Conservation (phyloP, 2,329 filamentous ascomycete genomes). For the Clonostachys rhizophaga region DNA sequence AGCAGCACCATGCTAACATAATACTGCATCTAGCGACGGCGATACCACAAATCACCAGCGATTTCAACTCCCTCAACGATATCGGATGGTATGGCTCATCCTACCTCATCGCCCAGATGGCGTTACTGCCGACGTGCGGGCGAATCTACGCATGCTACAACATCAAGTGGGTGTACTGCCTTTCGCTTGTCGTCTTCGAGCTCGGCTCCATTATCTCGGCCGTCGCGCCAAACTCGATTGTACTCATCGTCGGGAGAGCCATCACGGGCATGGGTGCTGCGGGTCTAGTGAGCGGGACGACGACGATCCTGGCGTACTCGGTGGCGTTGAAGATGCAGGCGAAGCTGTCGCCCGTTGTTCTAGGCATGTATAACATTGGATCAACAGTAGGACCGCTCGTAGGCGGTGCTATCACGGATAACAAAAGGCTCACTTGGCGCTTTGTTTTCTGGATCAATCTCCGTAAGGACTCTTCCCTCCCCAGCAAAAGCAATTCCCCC, state of each 20-base stretch:
- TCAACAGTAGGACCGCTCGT: slow-evolving; percentile 10
- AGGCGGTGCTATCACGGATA: slow-evolving; percentile 19
- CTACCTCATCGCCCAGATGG: slow-evolving; percentile 54
- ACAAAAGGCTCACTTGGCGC: background rate
- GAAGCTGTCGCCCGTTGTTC: slow-evolving; percentile 30
- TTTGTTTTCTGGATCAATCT: slow-evolving; percentile 14
- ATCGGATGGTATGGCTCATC: slow-evolving; percentile 58
- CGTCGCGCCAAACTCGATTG: slow-evolving; percentile 15
- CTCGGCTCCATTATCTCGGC: slow-evolving; percentile 20
- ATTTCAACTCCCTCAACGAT: slow-evolving; percentile 48
- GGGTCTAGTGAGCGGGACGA: slow-evolving; percentile 44
- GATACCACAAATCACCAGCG: slow-evolving; percentile 43
- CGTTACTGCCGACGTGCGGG: slow-evolving; percentile 45
- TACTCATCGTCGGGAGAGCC: slow-evolving; percentile 25
- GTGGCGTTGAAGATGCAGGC: slow-evolving; percentile 23
- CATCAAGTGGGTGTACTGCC: slow-evolving; percentile 23
- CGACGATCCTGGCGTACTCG: slow-evolving; percentile 28
- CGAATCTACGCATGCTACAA: slow-evolving; percentile 41
- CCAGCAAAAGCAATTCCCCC: too few relatives aligned
- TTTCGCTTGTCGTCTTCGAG: slow-evolving; percentile 9
- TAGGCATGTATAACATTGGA: slow-evolving; percentile 31
- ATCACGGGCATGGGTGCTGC: slow-evolving; percentile 22
- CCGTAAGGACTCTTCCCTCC: slow-evolving; percentile 4
- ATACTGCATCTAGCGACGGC: slow-evolving; percentile 8
- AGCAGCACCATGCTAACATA: too few relatives aligned